phyloP scores from a whole-genome alignment of 768 basidiomycete species.

The Clavulina sp. region DNA sequence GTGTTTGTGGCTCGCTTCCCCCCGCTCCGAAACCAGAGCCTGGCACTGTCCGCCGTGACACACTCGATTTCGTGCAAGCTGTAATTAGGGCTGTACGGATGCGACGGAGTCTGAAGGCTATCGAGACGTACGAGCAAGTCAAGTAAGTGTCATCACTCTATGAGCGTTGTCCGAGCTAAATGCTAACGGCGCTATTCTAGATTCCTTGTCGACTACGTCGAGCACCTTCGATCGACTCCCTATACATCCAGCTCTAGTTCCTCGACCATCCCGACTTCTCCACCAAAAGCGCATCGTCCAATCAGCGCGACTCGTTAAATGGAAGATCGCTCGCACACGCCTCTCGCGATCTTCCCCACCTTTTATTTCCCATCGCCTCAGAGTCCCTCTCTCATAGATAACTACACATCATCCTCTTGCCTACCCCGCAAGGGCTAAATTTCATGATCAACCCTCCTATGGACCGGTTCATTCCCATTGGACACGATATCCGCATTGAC shows the following conservation, averaged over 20 bases:
- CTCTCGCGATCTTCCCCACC: too few relatives aligned
- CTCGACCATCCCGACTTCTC: too few relatives aligned
- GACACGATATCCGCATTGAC: too few relatives aligned
- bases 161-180: background rate
- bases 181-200: background rate
- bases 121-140: conserved; percentile 92
- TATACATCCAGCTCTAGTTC: background rate
- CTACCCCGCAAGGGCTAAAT: too few relatives aligned
- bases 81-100: conserved; percentile 56
- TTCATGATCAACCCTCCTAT: too few relatives aligned
- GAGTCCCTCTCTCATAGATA: too few relatives aligned
- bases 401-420: too few relatives aligned
- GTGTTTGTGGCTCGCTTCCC: conserved; percentile 44
- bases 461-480: too few relatives aligned
- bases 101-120: conserved; percentile 71
- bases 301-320: too few relatives aligned
- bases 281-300: too few relatives aligned
- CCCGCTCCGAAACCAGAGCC: background rate
- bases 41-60: conserved; percentile 20
- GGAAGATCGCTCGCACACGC: too few relatives aligned
- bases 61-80: conserved; percentile 50
- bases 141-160: conserved; percentile 12
- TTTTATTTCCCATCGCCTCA: too few relatives aligned
- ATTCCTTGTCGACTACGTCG: conserved; percentile 63
- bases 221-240: conserved; percentile 25